Conservation (phyloP, 2,329 filamentous ascomycete genomes). For the Fusarium sp. region DNA sequence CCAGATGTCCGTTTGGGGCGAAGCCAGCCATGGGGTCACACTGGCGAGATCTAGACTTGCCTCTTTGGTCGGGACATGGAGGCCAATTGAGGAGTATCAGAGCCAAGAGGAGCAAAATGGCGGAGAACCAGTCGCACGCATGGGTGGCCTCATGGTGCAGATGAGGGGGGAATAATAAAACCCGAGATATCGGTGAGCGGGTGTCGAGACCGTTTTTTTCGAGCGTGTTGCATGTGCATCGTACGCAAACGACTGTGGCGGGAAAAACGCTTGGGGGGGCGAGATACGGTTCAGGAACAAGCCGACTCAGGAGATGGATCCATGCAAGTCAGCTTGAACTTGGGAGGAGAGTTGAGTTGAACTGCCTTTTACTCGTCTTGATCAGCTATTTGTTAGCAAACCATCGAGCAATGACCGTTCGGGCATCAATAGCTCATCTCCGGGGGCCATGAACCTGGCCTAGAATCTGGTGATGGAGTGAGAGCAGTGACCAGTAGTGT, state of each 20-base stretch:
- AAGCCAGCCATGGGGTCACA: conserved; percentile 25
- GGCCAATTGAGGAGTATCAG: conserved; percentile 5
- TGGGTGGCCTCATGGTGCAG: conserved; percentile 20
- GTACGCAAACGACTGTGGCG: neutral
- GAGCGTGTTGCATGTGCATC: conserved; percentile 14
- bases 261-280: conserved; percentile 6
- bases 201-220: conserved; percentile 17
- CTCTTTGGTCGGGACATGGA: conserved; percentile 4
- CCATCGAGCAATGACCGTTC: neutral
- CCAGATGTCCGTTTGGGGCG: conserved; percentile 31
- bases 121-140: conserved; percentile 5
- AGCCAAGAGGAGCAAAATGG: neutral
- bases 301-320: conserved; percentile 5
- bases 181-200: conserved; percentile 20
- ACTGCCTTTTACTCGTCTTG: neutral
- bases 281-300: neutral
- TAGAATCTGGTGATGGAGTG: neutral
- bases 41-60: conserved; percentile 19
- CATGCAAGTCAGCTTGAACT: conserved; percentile 16
- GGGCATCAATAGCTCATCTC: conserved; percentile 5
- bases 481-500: conserved; percentile 4
- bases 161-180: conserved; percentile 6
- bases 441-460: neutral
- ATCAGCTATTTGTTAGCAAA: neutral
- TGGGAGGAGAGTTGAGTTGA: neutral